Percentiles rank a stretch among this genome's conserved stretches.
These are phyloP conservation scores for Cystobasidium onofrii DNA, from an alignment of 768 basidiomycete species.

Conservation along the genomic window DNA sequence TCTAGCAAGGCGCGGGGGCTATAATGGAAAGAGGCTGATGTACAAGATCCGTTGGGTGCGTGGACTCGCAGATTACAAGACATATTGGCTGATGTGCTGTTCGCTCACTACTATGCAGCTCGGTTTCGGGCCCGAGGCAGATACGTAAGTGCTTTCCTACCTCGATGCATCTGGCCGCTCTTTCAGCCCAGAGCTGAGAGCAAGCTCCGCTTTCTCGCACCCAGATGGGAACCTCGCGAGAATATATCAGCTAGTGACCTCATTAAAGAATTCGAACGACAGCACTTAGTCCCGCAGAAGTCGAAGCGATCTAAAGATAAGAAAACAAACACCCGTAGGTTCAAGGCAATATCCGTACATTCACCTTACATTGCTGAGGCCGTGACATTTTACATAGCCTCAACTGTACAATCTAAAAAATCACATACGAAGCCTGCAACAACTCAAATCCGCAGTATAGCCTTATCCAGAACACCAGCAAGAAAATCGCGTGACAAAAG, in stretches of 20 bases:
- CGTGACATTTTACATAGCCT: not conserved
- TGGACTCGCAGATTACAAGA: too few species aligned
- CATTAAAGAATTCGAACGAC: constrained; percentile 1
- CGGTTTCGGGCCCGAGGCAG: not conserved
- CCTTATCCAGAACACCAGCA: not conserved
- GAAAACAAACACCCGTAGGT: not conserved
- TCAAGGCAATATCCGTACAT: too few species aligned
- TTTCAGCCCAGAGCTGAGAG: not conserved
- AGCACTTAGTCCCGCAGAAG: constrained; percentile 1
- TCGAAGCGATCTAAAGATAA: not conserved
- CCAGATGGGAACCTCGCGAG: not conserved
- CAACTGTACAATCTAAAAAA: not conserved
- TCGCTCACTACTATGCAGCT: not conserved
- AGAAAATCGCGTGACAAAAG: not conserved
- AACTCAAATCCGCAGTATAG: not conserved
- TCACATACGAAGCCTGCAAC: not conserved
- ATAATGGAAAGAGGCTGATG: not conserved
- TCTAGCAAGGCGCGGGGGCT: not conserved
- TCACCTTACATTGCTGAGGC: too few species aligned
- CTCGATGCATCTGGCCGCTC: not conserved
- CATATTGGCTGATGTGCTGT: too few species aligned
- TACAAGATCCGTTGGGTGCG: constrained; percentile 29
- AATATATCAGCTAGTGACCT: constrained; percentile 12
- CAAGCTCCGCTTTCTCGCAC: not conserved
- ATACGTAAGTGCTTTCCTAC: not conserved